Base-by-base conservation (phyloP, 768 basidiomycete genomes). In the Hypsizygus marmoreus region DNA sequence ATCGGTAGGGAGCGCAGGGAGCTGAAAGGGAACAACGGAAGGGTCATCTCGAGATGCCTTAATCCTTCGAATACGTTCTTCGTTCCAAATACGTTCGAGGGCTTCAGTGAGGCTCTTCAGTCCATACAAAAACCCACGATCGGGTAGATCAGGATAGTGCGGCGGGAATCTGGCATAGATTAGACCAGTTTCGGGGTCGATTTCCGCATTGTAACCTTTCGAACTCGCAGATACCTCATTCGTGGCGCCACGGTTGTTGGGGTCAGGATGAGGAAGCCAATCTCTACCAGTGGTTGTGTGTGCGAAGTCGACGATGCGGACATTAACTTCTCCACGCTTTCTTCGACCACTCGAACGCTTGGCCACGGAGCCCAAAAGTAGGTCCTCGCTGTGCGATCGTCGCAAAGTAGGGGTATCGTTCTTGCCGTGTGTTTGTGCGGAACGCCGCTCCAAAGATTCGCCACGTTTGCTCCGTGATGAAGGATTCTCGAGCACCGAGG, bases 231-330 rank as follows among this genome's bases (percentile, higher is more conserved):
- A 73, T 35, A 75, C 70, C 54, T 82, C 79, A 48, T 71, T 64
- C 11, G 73, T 61, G 23, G 64, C 56, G 31, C 56, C 49, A 26
- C 65, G 68, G 47, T 71, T 73, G 26, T 70, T 63, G 16, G 73
- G 65, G 3, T 76, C 67, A 2, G 84, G 79, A 60, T 79, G 77
- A 9, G 85, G 77, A 32, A 89, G 66, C 81, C 91, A 98, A 66
- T 99, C 97, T 17, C 77, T 77, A 10, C 97, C 97, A 1, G 95
- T 97, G 7, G 94, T 97, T 40, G 97, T 97, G 62, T 97, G 95
- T 10, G 95, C 97, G 69, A 99, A 99, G 68, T 99, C 97, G 44
- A 99, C 97, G 40, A 99, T 84, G 26, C 95, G 91, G 51, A 99
- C 89, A 61, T 91, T 92, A 49, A 98, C 81, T 63, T 97, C 95